phyloP scores from a whole-genome alignment of 2,329 filamentous ascomycete species.

The Aspergillus sp. region DNA sequence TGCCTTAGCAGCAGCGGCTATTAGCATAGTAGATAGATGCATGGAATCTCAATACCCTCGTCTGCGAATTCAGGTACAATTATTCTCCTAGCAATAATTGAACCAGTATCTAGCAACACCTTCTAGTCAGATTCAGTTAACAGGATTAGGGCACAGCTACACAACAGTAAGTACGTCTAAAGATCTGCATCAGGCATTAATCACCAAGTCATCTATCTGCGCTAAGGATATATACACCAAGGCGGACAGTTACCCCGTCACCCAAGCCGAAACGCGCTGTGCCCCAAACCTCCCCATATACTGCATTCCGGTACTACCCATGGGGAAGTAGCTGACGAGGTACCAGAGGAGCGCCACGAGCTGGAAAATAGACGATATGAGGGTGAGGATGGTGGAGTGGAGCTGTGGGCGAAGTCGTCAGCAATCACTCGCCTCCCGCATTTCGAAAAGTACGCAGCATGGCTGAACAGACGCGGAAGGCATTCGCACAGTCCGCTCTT shows the following conservation, averaged over 20 bases:
- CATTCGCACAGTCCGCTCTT: not conserved
- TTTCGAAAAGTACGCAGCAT: not conserved
- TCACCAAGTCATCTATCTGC: not conserved
- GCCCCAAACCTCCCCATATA: constrained; percentile 80
- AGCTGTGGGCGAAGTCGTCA: constrained; percentile 47
- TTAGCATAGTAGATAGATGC: too few relatives aligned
- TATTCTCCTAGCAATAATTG: too few relatives aligned
- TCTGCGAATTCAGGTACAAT: too few relatives aligned
- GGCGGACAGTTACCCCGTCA: constrained; percentile 52
- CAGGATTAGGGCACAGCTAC: too few relatives aligned
- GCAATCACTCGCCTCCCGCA: constrained; percentile 2
- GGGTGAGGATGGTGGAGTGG: constrained; percentile 71
- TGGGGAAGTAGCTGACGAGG: constrained; percentile 92
- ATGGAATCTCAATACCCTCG: too few relatives aligned
- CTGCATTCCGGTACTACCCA: constrained; percentile 82
- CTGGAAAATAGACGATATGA: constrained; percentile 75
- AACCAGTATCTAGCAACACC: too few relatives aligned
- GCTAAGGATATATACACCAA: not conserved
- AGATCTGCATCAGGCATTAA: too few relatives aligned
- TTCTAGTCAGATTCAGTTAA: too few relatives aligned
- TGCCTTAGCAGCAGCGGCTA: too few relatives aligned
- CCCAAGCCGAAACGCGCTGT: constrained; percentile 76
- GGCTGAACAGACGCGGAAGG: too few relatives aligned
- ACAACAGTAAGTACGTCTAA: too few relatives aligned
- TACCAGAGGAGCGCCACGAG: constrained; percentile 82